Evolutionary conservation across 768 basidiomycete genomes (phyloP).

Genomic region (Lentinula edodes): DNA sequence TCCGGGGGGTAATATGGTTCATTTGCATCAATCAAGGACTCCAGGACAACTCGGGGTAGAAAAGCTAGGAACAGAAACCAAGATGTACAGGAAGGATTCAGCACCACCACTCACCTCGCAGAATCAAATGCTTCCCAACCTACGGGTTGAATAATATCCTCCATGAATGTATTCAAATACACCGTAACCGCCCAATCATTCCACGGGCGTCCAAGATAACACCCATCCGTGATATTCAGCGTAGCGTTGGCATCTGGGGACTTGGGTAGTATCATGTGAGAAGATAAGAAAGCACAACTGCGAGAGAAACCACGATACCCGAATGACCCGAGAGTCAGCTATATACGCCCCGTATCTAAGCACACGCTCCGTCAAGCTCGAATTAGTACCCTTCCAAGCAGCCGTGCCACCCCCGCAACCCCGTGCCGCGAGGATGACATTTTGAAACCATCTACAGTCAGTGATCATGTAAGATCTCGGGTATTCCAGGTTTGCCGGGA

Average conservation of each 20-base stretch:
- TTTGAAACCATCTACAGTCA: constrained; percentile 50
- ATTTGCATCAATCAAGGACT: neutral
- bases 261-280: constrained; percentile 18
- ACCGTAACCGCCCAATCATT: constrained; percentile 52
- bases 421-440: constrained; percentile 52
- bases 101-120: constrained; percentile 24
- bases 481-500: too few species aligned
- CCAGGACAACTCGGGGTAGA: neutral
- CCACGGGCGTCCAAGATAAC: constrained; percentile 65
- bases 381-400: constrained; percentile 59
- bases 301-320: constrained; percentile 25
- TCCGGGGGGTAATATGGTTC: too few species aligned
- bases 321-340: constrained; percentile 46
- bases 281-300: neutral
- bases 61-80: neutral
- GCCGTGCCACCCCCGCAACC: constrained; percentile 61
- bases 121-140: constrained; percentile 48
- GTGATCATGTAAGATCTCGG: too few species aligned
- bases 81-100: neutral
- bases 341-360: constrained; percentile 53
- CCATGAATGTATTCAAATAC: constrained; percentile 52
- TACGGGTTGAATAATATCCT: constrained; percentile 42
- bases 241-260: constrained; percentile 55
- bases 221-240: constrained; percentile 33
- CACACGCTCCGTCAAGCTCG: constrained; percentile 35